Evolutionary conservation across 306 rosid genomes (phyloP).

Genomic region (Datisca glomerata): DNA sequence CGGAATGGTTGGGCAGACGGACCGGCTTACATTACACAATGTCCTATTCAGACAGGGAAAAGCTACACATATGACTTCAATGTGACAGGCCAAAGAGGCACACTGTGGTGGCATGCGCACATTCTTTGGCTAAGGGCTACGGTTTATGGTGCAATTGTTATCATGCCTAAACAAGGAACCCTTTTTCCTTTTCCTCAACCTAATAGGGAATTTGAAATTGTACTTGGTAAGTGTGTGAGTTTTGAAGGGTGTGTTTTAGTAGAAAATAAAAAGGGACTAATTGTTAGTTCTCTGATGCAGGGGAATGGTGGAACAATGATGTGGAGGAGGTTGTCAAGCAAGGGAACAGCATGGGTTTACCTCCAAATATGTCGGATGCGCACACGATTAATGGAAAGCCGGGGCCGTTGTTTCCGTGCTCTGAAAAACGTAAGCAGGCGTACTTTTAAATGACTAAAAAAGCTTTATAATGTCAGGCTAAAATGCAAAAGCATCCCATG

Average conservation of each 20-base stretch:
- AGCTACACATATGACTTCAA: constrained; percentile 70
- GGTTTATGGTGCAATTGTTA: constrained; percentile 74
- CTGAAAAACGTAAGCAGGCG: constrained; percentile 55
- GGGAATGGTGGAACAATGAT: constrained; percentile 85
- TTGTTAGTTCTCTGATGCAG: constrained; percentile 15
- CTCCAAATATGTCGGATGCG: constrained; percentile 82
- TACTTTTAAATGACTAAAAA: constrained; percentile 7
- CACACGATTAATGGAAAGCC: constrained; percentile 93
- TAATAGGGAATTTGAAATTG: constrained; percentile 37
- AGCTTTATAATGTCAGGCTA: neutral
- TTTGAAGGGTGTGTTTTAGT: neutral
- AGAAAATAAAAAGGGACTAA: neutral
- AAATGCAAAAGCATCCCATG: too few relatives aligned
- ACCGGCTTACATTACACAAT: constrained; percentile 73
- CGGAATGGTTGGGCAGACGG: constrained; percentile 83
- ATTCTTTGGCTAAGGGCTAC: constrained; percentile 82
- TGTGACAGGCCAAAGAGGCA: constrained; percentile 77
- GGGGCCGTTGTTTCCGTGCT: constrained; percentile 84
- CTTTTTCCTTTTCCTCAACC: constrained; percentile 71
- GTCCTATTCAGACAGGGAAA: constrained; percentile 54
- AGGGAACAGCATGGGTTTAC: constrained; percentile 60
- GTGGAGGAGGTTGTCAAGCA: constrained; percentile 58
- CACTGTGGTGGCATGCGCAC: constrained; percentile 90
- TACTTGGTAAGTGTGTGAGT: constrained; percentile 28
- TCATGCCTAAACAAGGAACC: constrained; percentile 61